Base-by-base conservation (phyloP, 2,329 filamentous ascomycete genomes). In the Coniochaeta prunicola region DNA sequence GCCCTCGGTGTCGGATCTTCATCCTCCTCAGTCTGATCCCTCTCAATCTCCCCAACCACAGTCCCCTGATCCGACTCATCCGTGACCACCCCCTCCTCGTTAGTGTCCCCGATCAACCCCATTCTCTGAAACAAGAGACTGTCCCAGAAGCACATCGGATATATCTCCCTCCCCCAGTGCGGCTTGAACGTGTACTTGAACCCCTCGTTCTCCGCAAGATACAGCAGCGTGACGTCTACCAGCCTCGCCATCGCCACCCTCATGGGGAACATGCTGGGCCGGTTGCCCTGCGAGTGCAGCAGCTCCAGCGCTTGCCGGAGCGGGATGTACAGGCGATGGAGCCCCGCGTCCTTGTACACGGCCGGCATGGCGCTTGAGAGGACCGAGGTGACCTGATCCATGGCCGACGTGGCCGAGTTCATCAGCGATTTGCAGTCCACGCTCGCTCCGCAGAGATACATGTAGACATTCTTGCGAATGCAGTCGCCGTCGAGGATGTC, bases 361-460 rank as follows among this genome's bases (percentile, higher is more conserved):
- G 57, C 61, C 30, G 54, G 54, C 26, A 63, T 42, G 30, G 59
- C 61, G 9, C 64, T 60, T 0, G 79, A 80, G 2, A 89, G 65
- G 1, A 77, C 74, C 3, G 74, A 70, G 1, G 78, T 71, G 0
- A 84, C 82, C 48, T 80, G 71, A 1, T 79, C 71, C 77, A 89
- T 86, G 0, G 79, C 78, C 2, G 81, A 73, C 2, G 85, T 64
- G 0, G 81, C 83, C 21, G 50, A 62, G n/a, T 58, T 55, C 65
- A 67, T 69, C 65, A 71, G 63, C 42, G 57, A 33, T 2, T 31
- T 50, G 60, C 62, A 67, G 19, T 57, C 57, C 15, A 70, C 63
- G 4, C 65, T 64, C 8, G 63, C 61, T 13, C 64, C 70, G 19
- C 63, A 64, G 50, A 71, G 57, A 61, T 63, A 72, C 60, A 64